Evolutionary conservation across 441 rosid genomes (phyloP).

Genomic region (Euphorbia celastroides): DNA sequence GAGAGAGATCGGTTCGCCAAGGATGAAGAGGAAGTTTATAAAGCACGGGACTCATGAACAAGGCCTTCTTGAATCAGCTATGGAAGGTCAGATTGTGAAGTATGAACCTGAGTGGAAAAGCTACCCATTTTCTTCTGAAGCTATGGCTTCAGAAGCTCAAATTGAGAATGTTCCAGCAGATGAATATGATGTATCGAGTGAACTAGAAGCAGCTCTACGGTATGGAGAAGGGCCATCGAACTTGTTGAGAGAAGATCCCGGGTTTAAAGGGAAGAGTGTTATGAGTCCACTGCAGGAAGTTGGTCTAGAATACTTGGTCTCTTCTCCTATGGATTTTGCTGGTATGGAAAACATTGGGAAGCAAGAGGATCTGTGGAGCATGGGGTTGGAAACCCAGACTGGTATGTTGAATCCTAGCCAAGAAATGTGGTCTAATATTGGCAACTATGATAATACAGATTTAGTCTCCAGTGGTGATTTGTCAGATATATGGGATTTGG

Average conservation of each 20-base stretch:
- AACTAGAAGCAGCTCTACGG: slow-evolving; percentile 13
- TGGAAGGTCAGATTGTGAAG: slow-evolving; percentile 41
- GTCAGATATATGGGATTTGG: slow-evolving; percentile 65
- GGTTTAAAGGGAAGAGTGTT: slow-evolving; percentile 38
- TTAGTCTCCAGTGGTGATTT: slow-evolving; percentile 37
- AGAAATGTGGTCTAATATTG: slow-evolving; percentile 47
- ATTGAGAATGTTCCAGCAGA: slow-evolving; percentile 21
- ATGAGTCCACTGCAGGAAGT: slow-evolving; percentile 32
- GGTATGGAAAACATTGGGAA: slow-evolving; percentile 34
- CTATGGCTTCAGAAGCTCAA: slow-evolving; percentile 28
- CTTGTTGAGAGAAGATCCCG: slow-evolving; percentile 27
- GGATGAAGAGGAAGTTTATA: slow-evolving; percentile 54
- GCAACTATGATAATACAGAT: slow-evolving; percentile 40
- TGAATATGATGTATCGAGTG: slow-evolving; percentile 21
- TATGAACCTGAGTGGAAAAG: slow-evolving; percentile 34
- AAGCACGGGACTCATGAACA: slow-evolving; percentile 44
- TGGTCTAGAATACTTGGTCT: slow-evolving; percentile 36
- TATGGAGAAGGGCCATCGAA: slow-evolving; percentile 35
- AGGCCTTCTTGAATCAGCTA: slow-evolving; percentile 28
- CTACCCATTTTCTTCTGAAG: slow-evolving; percentile 21
- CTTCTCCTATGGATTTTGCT: slow-evolving; percentile 36
- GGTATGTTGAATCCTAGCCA: slow-evolving; percentile 39
- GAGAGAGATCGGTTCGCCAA: slow-evolving; percentile 36
- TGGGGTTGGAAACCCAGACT: slow-evolving; percentile 44
- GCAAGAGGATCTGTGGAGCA: slow-evolving; percentile 60